These are phyloP conservation scores for Trifolium repens DNA, from an alignment of 306 rosid species.

Conservation along the genomic window DNA sequence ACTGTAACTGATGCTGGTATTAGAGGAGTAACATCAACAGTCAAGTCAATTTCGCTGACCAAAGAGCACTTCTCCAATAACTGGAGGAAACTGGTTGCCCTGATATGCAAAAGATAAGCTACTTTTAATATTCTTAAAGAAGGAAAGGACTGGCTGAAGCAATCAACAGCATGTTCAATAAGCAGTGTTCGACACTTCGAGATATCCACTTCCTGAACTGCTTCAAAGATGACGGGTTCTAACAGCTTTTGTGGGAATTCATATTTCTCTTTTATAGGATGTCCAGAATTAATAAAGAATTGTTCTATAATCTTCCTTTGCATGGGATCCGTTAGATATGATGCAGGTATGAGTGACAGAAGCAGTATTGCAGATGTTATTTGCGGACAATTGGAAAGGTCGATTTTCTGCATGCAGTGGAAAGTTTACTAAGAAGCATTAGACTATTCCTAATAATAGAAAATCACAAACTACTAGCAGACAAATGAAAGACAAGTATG, in stretches of 20 bases:
- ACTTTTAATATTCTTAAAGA: slow-evolving; percentile 68
- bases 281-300: slow-evolving; percentile 47
- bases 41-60: slow-evolving; percentile 71
- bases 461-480: neutral
- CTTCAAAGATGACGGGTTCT: slow-evolving; percentile 56
- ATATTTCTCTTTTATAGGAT: slow-evolving; percentile 39
- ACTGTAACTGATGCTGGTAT: slow-evolving; percentile 56
- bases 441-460: slow-evolving; percentile 9
- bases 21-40: slow-evolving; percentile 69
- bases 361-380: slow-evolving; percentile 63
- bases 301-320: slow-evolving; percentile 49
- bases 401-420: slow-evolving; percentile 66
- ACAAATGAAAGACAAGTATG: slow-evolving; percentile 36
- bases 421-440: slow-evolving; percentile 41
- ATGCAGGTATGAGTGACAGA: slow-evolving; percentile 66
- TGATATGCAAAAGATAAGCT: slow-evolving; percentile 61
- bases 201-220: slow-evolving; percentile 75
- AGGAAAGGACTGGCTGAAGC: slow-evolving; percentile 72
- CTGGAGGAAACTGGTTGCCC: slow-evolving; percentile 46
- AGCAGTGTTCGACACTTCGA: slow-evolving; percentile 68
- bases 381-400: slow-evolving; percentile 79
- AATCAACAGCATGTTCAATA: slow-evolving; percentile 64
- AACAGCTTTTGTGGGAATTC: slow-evolving; percentile 39
- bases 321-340: slow-evolving; percentile 47
- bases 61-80: slow-evolving; percentile 60